A percentile compares a stretch with the other conserved stretches of the same genome.
phyloP scores from a whole-genome alignment of 495 filamentous ascomycete species.

The Trichoderma parareesei region DNA sequence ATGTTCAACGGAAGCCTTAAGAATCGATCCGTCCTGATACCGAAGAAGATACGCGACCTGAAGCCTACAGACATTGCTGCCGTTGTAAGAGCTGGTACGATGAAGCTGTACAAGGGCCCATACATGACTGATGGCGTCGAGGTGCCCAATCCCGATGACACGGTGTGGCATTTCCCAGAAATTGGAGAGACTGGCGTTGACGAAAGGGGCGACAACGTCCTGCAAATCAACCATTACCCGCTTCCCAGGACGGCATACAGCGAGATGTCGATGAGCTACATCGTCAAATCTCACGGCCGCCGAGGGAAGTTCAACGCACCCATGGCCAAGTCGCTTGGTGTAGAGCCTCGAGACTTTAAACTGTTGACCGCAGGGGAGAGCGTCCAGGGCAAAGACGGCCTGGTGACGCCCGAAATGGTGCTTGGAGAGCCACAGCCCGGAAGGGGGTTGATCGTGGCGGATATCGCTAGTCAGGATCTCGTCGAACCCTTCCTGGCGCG shows the following conservation, averaged over 20 bases:
- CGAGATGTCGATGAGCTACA: constrained; percentile 62
- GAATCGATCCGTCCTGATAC: constrained; percentile 54
- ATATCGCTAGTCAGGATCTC: constrained; percentile 62
- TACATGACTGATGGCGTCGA: constrained; percentile 3
- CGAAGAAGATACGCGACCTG: constrained; percentile 56
- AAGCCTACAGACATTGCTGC: constrained; percentile 55
- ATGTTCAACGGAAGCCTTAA: constrained; percentile 82
- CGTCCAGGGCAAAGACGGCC: constrained; percentile 46
- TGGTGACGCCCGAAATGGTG: constrained; percentile 49
- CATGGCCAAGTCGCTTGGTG: constrained; percentile 52
- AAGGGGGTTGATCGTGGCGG: constrained; percentile 66
- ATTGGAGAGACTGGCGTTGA: neutral
- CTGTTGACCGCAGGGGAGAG: constrained; percentile 42
- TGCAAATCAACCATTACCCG: neutral
- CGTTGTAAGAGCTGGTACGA: constrained; percentile 14
- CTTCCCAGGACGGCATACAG: constrained; percentile 9
- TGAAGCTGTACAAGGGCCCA: constrained; percentile 1
- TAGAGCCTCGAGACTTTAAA: constrained; percentile 46
- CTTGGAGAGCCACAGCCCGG: constrained; percentile 28
- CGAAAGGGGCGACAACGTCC: neutral
- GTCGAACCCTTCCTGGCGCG: constrained; percentile 57
- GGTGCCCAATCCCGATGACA: neutral
- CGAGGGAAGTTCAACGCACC: constrained; percentile 70
- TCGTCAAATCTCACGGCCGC: constrained; percentile 63
- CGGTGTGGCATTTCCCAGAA: constrained; percentile 25